phyloP scores from a whole-genome alignment of 192 early-diverging fungal species.

The Phlyctochytrium arcticum region DNA sequence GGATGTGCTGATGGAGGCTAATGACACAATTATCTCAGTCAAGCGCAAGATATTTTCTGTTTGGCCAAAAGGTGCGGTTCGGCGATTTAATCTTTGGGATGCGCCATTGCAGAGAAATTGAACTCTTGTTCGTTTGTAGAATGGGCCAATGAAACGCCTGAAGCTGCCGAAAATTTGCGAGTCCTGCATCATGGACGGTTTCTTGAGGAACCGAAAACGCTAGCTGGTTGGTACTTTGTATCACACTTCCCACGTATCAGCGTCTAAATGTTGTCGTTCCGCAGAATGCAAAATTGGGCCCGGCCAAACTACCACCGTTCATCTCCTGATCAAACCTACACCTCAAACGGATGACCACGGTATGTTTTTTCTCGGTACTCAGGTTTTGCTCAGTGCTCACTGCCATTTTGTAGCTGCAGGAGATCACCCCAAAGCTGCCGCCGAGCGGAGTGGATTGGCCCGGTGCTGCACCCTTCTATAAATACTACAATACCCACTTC shows the following conservation, averaged over 20 bases:
- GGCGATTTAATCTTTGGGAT: not conserved
- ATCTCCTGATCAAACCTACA: conserved; percentile 36
- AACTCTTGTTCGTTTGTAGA: conserved; percentile 21
- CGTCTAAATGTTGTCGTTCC: not conserved
- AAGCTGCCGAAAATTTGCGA: conserved; percentile 24
- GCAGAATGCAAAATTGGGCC: conserved; percentile 27
- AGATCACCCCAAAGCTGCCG: not conserved
- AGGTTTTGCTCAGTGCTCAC: too few relatives aligned
- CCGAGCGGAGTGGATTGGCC: not conserved
- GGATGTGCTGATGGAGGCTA: conserved; percentile 29
- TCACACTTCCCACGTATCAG: not conserved
- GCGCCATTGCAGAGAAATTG: not conserved
- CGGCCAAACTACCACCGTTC: conserved; percentile 39
- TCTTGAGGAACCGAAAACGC: conserved; percentile 24
- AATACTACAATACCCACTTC: too few relatives aligned
- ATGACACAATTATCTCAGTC: conserved; percentile 29
- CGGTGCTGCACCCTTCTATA: conserved; percentile 7
- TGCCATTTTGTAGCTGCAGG: not conserved
- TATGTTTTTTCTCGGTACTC: conserved; percentile 14
- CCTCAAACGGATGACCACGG: conserved; percentile 1
- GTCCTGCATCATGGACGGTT: conserved; percentile 41
- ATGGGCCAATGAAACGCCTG: conserved; percentile 37
- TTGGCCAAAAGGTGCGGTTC: conserved; percentile 34
- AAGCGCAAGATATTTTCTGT: conserved; percentile 20
- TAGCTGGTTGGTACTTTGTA: conserved; percentile 17